These are phyloP conservation scores for Dothistroma pini DNA, from an alignment of 2,329 filamentous ascomycete species.

Conservation along the genomic window DNA sequence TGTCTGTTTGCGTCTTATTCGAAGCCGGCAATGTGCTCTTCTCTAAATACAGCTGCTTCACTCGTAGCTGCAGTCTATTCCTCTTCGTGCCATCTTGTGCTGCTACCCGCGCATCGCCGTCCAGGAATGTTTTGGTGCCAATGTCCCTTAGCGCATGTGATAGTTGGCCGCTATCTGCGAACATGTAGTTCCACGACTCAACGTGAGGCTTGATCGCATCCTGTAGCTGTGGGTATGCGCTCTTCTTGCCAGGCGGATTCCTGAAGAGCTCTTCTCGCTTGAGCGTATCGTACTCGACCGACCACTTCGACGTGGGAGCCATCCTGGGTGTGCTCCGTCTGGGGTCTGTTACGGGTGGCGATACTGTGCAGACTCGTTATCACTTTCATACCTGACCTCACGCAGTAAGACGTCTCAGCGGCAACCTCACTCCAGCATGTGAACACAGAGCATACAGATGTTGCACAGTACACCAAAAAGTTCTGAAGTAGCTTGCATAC, in stretches of 20 bases:
- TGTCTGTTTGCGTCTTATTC: slow-evolving; percentile 76
- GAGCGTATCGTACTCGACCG: slow-evolving; percentile 78
- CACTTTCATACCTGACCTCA: not conserved
- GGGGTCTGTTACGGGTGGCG: not conserved
- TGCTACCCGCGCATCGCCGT: slow-evolving; percentile 53
- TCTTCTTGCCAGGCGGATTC: slow-evolving; percentile 80
- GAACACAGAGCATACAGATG: not conserved
- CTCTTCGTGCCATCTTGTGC: slow-evolving; percentile 46
- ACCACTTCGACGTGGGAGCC: slow-evolving; percentile 62
- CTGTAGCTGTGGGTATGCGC: slow-evolving; percentile 82
- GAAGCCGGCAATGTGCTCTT: slow-evolving; percentile 73
- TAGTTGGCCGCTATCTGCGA: slow-evolving; percentile 68
- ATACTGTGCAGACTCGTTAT: not conserved
- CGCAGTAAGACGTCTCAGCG: not conserved
- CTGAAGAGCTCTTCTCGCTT: slow-evolving; percentile 84
- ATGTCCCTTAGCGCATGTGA: slow-evolving; percentile 81
- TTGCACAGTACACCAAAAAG: not conserved
- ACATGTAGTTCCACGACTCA: slow-evolving; percentile 90
- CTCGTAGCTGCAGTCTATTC: slow-evolving; percentile 73
- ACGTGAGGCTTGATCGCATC: slow-evolving; percentile 87
- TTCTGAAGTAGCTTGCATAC: not conserved
- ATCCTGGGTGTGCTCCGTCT: slow-evolving; percentile 17
- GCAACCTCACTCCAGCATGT: not conserved
- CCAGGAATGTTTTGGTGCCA: slow-evolving; percentile 80
- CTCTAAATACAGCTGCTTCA: slow-evolving; percentile 77